Evolutionary conservation across 352 stramenopile genomes (phyloP), one percentile per base, ranked within the genome.

Genomic region (Globisporangium iwayamae): DNA sequence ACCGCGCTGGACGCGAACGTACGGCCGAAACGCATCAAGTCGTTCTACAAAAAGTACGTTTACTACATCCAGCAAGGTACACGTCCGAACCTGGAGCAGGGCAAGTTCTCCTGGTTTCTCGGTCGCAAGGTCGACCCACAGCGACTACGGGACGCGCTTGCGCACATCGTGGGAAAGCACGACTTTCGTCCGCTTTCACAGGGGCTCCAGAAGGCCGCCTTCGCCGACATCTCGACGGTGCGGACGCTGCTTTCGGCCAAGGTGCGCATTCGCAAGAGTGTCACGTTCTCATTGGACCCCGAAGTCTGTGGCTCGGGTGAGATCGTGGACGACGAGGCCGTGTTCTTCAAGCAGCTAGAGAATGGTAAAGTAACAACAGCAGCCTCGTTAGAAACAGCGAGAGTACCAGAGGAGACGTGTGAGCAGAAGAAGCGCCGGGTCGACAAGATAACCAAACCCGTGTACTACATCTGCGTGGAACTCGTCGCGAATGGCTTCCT

Each of bases 61-160:
- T 96, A 96, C 78, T 96, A 96, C 70, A 77, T 96, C 70, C 85
- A 96, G 60, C 87, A 96, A 71, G 87, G 85, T 3, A 60, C 85
- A 53, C 81, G 85, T 13, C 85, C 85, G 0, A 75, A 91, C 64
- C 69, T 92, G 28, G 70, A 89, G 43, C 65, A 87, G 11, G 76
- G 81, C 58, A 91, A 86, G 53, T 93, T 78, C 62, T 92, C 87
- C 62, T 96, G 85, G 85, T 96, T 91, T 50, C 72, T 94, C n/a
- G 80, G 83, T 16, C 78, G 82, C 53, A 73, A 72, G 59, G 55
- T 96, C 18, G 72, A 93, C 41, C 73, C 89, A 22, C 60, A 83
- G 22, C 71, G 74, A 3, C 72, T 94, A 58, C 80, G 71, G 46
- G 72, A 92, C n/a, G 87, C 85, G 0, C 70, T 96, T 11, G 71